Evolutionary conservation across 805 yeast species (phyloP).

Genomic region (Schwanniomyces occidentalis): DNA sequence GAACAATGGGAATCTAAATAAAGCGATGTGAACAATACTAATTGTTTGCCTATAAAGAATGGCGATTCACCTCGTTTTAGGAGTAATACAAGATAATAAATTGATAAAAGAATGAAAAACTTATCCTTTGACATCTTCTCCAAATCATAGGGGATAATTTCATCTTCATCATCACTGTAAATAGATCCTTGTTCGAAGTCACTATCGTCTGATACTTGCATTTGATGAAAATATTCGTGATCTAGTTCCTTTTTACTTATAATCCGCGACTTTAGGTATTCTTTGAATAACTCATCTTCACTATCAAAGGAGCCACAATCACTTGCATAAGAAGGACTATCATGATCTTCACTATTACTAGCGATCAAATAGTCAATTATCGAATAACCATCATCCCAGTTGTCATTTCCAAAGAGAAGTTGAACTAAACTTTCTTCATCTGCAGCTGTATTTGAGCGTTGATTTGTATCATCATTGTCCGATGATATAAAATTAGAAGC

Average conservation of each 20-base stretch:
- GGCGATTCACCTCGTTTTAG: slow-evolving; percentile 31
- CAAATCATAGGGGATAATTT: slow-evolving; percentile 1
- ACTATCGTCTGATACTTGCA: slow-evolving; percentile 30
- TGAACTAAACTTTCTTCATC: too few relatives aligned
- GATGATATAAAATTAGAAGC: too few relatives aligned
- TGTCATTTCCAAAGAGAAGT: too few relatives aligned
- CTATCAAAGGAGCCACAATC: not conserved
- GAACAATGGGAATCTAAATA: slow-evolving; percentile 15
- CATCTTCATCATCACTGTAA: slow-evolving; percentile 19
- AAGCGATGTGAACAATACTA: slow-evolving; percentile 21
- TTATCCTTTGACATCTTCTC: slow-evolving; percentile 8
- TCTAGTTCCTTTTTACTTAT: slow-evolving; percentile 7
- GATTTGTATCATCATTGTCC: too few relatives aligned
- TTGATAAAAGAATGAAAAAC: slow-evolving; percentile 14
- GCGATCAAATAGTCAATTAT: too few relatives aligned
- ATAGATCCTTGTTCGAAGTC: slow-evolving; percentile 14
- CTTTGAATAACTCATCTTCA: slow-evolving; percentile 14
- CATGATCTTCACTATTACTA: too few relatives aligned
- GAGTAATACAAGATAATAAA: slow-evolving; percentile 16
- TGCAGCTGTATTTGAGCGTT: too few relatives aligned
- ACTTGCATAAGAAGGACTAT: too few relatives aligned
- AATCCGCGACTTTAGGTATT: slow-evolving; percentile 13
- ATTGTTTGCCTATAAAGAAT: slow-evolving; percentile 21
- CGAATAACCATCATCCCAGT: too few relatives aligned
- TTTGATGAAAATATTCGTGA: slow-evolving; percentile 20